A percentile compares a stretch with the other conserved stretches of the same genome.
Evolutionary conservation across 73 alveolate genomes (phyloP).

Genomic region (Paramecium caudatum): DNA sequence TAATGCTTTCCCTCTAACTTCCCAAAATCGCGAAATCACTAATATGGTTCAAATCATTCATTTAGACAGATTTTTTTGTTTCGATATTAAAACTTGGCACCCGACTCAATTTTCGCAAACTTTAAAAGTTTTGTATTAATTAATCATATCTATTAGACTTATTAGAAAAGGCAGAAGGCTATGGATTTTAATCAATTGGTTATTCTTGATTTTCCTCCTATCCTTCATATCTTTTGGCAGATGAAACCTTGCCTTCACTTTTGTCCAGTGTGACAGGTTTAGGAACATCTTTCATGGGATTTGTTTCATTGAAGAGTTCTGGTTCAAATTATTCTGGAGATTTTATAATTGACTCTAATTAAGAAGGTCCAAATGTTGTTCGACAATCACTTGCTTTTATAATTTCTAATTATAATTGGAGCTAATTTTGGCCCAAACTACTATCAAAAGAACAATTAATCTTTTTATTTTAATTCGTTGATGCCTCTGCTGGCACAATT

Average conservation of each 20-base stretch:
- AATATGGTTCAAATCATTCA: conserved; percentile 53
- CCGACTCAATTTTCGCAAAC: conserved; percentile 4
- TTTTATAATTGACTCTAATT: conserved; percentile 19
- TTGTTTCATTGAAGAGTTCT: not conserved
- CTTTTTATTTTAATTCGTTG: conserved; percentile 15
- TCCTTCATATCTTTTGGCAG: conserved; percentile 38
- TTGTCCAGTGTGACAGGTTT: not conserved
- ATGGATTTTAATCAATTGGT: not conserved
- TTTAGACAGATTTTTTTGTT: conserved; percentile 62
- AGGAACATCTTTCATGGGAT: not conserved
- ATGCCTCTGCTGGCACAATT: conserved; percentile 11
- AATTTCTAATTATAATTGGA: conserved; percentile 20
- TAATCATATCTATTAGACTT: conserved; percentile 60
- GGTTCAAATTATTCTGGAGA: conserved; percentile 32
- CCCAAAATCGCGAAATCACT: conserved; percentile 51
- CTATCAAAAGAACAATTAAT: conserved; percentile 56
- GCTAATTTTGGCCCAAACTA: not conserved
- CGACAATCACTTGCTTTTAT: conserved; percentile 53
- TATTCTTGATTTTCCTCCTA: not conserved
- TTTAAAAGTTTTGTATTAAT: conserved; percentile 11
- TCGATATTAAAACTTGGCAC: conserved; percentile 41
- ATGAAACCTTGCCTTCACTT: conserved; percentile 29
- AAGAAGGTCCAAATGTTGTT: conserved; percentile 55
- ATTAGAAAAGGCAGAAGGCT: conserved; percentile 6
- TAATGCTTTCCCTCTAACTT: conserved; percentile 4